These are phyloP conservation scores for Saprolegnia diclina DNA, from an alignment of 352 stramenopile species.

Conservation along the genomic window DNA sequence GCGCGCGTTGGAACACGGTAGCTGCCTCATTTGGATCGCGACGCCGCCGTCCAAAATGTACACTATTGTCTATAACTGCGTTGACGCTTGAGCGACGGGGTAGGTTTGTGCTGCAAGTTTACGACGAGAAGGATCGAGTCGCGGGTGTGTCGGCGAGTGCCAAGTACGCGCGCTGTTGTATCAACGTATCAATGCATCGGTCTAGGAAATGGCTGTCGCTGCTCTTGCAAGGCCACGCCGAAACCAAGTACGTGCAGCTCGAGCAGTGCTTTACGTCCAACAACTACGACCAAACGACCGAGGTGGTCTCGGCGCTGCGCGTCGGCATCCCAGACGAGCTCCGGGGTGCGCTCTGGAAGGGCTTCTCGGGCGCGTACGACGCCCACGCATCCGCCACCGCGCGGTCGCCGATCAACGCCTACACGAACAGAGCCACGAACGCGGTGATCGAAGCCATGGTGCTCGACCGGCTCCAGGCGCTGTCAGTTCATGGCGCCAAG, in stretches of 20 bases:
- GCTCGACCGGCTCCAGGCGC: background rate
- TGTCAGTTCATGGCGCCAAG: background rate
- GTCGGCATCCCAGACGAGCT: slow-evolving; percentile 73
- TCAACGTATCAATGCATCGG: background rate
- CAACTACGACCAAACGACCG: slow-evolving; percentile 54
- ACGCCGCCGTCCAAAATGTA: slow-evolving; percentile 78
- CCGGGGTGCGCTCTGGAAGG: slow-evolving; percentile 65
- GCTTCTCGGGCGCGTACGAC: slow-evolving; percentile 56
- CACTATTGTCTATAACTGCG: background rate
- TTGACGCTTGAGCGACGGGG: background rate
- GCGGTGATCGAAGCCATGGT: background rate
- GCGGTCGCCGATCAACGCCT: background rate
- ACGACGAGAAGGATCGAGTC: slow-evolving; percentile 11
- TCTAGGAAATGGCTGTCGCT: slow-evolving; percentile 61
- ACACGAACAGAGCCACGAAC: background rate
- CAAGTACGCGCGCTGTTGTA: background rate
- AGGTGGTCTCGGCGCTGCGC: slow-evolving; percentile 69
- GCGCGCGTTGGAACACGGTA: slow-evolving; percentile 43
- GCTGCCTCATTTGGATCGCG: slow-evolving; percentile 74
- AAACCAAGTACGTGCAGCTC: slow-evolving; percentile 78
- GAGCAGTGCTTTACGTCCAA: slow-evolving; percentile 61
- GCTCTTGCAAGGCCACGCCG: slow-evolving; percentile 63
- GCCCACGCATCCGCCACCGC: slow-evolving; percentile 31
- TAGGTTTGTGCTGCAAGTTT: slow-evolving; percentile 3
- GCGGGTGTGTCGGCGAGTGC: background rate